Evolutionary conservation across 805 yeast species (phyloP).

Genomic region (Saccharomycopsis capsularis): DNA sequence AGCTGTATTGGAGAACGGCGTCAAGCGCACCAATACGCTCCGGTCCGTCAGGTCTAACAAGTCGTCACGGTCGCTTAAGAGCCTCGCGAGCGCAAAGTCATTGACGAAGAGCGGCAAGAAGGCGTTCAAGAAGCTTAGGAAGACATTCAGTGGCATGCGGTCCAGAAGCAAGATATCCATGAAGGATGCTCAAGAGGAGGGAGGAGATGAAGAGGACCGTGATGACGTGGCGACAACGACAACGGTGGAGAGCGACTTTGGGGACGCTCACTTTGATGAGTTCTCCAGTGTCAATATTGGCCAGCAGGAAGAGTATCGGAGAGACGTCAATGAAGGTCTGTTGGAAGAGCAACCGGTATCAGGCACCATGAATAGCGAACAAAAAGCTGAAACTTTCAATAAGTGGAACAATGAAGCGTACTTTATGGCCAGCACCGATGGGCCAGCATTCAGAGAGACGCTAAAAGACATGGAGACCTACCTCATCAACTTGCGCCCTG

Average conservation of each 20-base stretch:
- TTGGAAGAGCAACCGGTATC: too few relatives aligned
- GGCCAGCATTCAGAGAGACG: constrained; percentile 14
- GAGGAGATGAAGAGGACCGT: not conserved
- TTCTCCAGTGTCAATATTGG: too few relatives aligned
- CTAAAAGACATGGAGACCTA: constrained; percentile 14
- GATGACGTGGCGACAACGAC: not conserved
- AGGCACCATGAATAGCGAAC: too few relatives aligned
- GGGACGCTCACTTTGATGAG: not conserved
- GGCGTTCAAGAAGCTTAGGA: constrained; percentile 17
- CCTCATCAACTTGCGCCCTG: constrained; percentile 11
- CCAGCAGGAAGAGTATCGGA: too few relatives aligned
- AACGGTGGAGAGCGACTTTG: not conserved
- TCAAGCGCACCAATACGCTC: constrained; percentile 1
- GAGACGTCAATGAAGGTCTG: too few relatives aligned
- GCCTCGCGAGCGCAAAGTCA: constrained; percentile 3
- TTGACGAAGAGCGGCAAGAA: constrained; percentile 7
- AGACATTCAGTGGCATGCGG: too few relatives aligned
- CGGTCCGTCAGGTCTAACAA: constrained; percentile 7
- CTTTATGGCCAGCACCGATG: constrained; percentile 13
- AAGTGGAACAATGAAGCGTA: too few relatives aligned
- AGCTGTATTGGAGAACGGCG: not conserved
- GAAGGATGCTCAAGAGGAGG: not conserved
- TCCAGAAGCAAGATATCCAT: too few relatives aligned
- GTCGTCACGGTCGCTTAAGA: constrained; percentile 11
- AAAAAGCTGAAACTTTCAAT: too few relatives aligned